phyloP scores from a whole-genome alignment of 2,329 filamentous ascomycete species.

The Penicillium expansum region DNA sequence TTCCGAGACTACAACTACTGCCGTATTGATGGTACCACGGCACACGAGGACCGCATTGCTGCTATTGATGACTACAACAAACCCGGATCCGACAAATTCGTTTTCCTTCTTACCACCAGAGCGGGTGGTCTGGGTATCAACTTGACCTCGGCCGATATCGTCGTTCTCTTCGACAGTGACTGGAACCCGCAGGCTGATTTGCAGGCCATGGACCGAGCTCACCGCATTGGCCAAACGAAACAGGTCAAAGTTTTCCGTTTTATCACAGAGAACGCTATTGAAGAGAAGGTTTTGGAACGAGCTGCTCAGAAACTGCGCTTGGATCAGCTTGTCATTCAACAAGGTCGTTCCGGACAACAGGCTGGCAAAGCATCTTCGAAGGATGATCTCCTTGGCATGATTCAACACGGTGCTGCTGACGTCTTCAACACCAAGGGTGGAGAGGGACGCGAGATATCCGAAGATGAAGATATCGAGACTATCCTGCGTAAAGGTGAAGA shows the following conservation, averaged over 20 bases:
- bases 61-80: conserved; percentile 99
- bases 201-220: conserved; percentile 97
- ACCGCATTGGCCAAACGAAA: conserved; percentile 98
- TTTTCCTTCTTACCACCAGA: conserved; percentile 92
- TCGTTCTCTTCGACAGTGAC: conserved; percentile 94
- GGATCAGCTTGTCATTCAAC: conserved; percentile 96
- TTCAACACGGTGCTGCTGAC: conserved; percentile 95
- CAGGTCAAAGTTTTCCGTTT: conserved; percentile 96
- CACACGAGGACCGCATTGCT: conserved; percentile 94
- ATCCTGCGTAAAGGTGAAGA: conserved; percentile 85
- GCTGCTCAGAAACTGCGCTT: conserved; percentile 95
- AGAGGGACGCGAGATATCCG: conserved; percentile 61
- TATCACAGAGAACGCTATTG: conserved; percentile 95
- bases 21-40: conserved; percentile 93
- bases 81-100: conserved; percentile 89
- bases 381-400: conserved; percentile 95
- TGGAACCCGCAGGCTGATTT: conserved; percentile 99
- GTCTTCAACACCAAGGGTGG: conserved; percentile 76
- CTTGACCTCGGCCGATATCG: conserved; percentile 89
- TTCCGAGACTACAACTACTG: conserved; percentile 95
- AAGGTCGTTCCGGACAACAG: conserved; percentile 87
- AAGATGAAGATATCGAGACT: conserved; percentile 79
- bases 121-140: conserved; percentile 97
- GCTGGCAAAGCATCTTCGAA: conserved; percentile 91
- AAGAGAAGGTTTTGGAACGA: conserved; percentile 95